These are phyloP conservation scores for Fraxinus americana DNA, from an alignment of 257 asterid species.

Conservation along the genomic window DNA sequence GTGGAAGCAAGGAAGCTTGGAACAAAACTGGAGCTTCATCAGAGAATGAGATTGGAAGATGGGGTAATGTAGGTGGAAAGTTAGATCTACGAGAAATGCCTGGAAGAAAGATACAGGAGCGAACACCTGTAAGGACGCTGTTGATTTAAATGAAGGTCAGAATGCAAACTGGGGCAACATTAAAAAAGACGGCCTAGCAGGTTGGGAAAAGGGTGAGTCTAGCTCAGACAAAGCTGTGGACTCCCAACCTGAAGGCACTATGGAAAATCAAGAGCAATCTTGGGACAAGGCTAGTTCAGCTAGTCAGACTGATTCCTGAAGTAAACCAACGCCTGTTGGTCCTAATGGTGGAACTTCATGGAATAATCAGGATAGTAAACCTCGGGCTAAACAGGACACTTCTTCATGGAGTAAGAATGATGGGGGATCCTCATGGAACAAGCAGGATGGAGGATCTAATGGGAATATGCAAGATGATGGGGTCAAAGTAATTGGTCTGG, in stretches of 20 bases:
- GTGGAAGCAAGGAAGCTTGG: too few species aligned
- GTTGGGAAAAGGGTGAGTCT: constrained; percentile 39
- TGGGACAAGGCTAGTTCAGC: constrained; percentile 16
- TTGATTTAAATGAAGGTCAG: constrained; percentile 22
- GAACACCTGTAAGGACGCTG: too few species aligned
- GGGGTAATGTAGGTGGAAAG: constrained; percentile 20
- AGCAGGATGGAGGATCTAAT: too few species aligned
- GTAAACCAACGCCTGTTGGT: constrained; percentile 36
- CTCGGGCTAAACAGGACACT: too few species aligned
- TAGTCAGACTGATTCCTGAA: constrained; percentile 33
- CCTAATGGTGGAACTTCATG: constrained; percentile 48
- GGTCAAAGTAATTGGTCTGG: too few species aligned
- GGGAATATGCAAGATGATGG: too few species aligned
- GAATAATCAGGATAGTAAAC: constrained; percentile 36
- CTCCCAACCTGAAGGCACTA: constrained; percentile 22
- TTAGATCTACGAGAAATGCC: too few species aligned
- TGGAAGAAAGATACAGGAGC: too few species aligned
- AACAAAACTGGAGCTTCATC: too few species aligned
- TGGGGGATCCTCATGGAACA: too few species aligned
- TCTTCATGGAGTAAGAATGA: too few species aligned
- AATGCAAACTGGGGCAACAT: constrained; percentile 30
- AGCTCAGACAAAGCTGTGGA: constrained; percentile 29
- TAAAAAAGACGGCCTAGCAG: constrained; percentile 27
- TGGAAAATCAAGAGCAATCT: constrained; percentile 16
- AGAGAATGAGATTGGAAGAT: too few species aligned